Conservation (phyloP, 2,329 filamentous ascomycete genomes). For the Fusarium compactum region DNA sequence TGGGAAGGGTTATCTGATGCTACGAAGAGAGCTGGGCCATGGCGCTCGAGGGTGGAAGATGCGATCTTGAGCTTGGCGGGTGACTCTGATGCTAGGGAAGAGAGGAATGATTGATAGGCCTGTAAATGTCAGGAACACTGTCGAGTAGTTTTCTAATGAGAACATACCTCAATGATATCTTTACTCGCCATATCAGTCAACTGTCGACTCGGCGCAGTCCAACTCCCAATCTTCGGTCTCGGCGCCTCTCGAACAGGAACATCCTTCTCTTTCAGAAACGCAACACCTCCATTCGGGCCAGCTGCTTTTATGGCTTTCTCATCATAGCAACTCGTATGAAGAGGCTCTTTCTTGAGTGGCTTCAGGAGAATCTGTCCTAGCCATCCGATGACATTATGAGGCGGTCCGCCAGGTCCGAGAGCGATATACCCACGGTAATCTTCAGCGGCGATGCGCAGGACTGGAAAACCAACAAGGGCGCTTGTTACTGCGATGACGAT, state of each 20-base stretch:
- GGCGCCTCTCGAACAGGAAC: slow-evolving; percentile 23
- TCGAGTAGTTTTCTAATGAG: accelerated
- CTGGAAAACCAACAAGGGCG: slow-evolving; percentile 11
- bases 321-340: slow-evolving; percentile 22
- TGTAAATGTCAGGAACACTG: neutral
- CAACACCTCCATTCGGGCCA: slow-evolving; percentile 18
- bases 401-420: slow-evolving; percentile 25
- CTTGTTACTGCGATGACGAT: slow-evolving; percentile 11
- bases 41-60: slow-evolving; percentile 23
- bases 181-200: slow-evolving; percentile 15
- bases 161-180: slow-evolving; percentile 1
- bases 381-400: slow-evolving; percentile 33
- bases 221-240: slow-evolving; percentile 22
- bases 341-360: slow-evolving; percentile 26
- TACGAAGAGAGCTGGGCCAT: slow-evolving; percentile 30
- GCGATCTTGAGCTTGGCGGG: slow-evolving; percentile 30
- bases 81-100: slow-evolving; percentile 22
- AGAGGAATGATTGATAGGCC: slow-evolving; percentile 31
- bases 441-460: slow-evolving; percentile 14
- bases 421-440: slow-evolving; percentile 33
- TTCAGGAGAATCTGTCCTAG: slow-evolving; percentile 23
- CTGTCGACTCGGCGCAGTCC: slow-evolving; percentile 36
- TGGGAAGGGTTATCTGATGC: neutral
- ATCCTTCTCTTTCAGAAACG: slow-evolving; percentile 26
- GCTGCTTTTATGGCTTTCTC: neutral